These are phyloP conservation scores for Euphorbia peplus DNA, from an alignment of 345 rosid species.

Conservation along the genomic window DNA sequence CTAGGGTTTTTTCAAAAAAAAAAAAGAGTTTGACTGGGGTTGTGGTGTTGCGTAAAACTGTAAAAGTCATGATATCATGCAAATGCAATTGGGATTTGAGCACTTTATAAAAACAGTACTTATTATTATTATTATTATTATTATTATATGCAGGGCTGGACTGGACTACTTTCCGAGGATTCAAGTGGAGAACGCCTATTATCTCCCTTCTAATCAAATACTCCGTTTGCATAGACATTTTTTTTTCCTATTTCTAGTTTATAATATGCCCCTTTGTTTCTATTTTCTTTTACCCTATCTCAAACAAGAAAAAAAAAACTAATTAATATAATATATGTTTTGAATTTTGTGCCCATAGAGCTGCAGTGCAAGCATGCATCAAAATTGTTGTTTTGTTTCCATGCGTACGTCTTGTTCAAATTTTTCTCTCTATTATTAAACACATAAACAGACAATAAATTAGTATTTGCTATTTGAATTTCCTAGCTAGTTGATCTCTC, in stretches of 20 bases:
- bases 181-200: background rate
- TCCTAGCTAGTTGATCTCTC: too few relatives aligned
- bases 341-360: constrained; percentile 11
- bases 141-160: constrained; percentile 5
- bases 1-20: too few relatives aligned
- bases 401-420: constrained; percentile 21
- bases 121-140: too few relatives aligned
- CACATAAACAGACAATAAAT: constrained; percentile 4
- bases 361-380: constrained; percentile 24
- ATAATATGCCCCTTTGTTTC: background rate
- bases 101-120: too few relatives aligned
- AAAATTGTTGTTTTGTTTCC: constrained; percentile 24
- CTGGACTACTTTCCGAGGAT: background rate
- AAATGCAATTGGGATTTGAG: too few relatives aligned
- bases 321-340: too few relatives aligned
- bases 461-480: background rate
- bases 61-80: too few relatives aligned
- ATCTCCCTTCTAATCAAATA: background rate
- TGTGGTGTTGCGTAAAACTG: too few relatives aligned
- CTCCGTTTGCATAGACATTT: background rate
- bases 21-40: too few relatives aligned
- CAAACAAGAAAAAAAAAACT: background rate
- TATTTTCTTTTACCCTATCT: constrained; percentile 7
- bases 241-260: background rate
- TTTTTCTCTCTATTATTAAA: constrained; percentile 15